A percentile compares a stretch with the other conserved stretches of the same genome.
phyloP scores from a whole-genome alignment of 2,329 filamentous ascomycete genomes.

The Fusarium heterosporum region DNA sequence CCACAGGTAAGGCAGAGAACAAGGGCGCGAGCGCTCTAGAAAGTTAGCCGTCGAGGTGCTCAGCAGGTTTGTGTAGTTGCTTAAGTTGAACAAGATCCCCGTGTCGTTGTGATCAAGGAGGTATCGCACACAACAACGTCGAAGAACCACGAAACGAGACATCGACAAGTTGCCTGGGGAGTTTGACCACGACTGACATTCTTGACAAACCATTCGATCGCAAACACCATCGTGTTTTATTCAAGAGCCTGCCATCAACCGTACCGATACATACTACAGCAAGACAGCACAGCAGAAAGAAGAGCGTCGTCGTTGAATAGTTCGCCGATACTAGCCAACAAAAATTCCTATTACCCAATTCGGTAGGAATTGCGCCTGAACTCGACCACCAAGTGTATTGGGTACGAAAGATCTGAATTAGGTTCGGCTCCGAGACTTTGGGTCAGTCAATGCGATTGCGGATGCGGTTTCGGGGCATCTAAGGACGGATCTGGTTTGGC shows the following conservation, averaged over 20 bases:
- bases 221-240: neutral
- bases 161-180: neutral
- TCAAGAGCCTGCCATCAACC: neutral
- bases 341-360: neutral
- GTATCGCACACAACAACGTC: constrained; percentile 14
- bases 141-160: constrained; percentile 4
- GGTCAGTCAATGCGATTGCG: neutral
- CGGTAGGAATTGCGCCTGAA: constrained; percentile 3
- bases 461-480: constrained; percentile 14
- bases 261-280: neutral
- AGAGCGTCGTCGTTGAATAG: neutral
- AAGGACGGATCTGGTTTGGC: constrained; percentile 25
- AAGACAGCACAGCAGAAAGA: constrained; percentile 6
- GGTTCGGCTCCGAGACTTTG: constrained; percentile 26
- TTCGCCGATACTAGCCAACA: neutral
- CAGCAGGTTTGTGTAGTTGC: constrained; percentile 20
- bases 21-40: constrained; percentile 28
- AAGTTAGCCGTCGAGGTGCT: constrained; percentile 22
- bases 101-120: constrained; percentile 4
- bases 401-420: constrained; percentile 7
- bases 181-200: neutral
- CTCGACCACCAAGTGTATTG: neutral
- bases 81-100: constrained; percentile 42
- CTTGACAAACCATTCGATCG: constrained; percentile 3
- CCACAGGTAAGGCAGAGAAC: constrained; percentile 37